phyloP scores from a whole-genome alignment of 768 basidiomycete species.

The Kwoniella botswanensis region DNA sequence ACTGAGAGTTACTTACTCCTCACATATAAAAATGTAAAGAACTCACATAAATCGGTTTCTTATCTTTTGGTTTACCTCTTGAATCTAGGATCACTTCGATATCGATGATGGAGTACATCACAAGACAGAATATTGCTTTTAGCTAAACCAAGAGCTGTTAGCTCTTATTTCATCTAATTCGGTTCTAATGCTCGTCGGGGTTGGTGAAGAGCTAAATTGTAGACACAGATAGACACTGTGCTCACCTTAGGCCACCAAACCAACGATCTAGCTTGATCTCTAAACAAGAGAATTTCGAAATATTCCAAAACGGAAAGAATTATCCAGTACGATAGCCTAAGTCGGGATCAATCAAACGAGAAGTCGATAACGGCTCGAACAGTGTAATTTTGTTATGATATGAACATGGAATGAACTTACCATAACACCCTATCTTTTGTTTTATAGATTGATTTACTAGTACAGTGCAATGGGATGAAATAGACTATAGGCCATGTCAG shows the following conservation, averaged over 20 bases:
- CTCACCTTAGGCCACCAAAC: conserved; percentile 47
- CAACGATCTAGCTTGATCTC: conserved; percentile 29
- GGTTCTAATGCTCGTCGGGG: too few relatives aligned
- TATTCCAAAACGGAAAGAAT: conserved; percentile 41
- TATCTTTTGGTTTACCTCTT: conserved; percentile 23
- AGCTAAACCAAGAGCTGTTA: conserved; percentile 17
- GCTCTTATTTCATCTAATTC: background rate
- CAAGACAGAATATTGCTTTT: conserved; percentile 36
- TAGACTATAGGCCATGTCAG: conserved; percentile 36
- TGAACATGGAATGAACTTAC: conserved; percentile 16
- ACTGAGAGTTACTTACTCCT: background rate
- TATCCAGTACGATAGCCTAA: conserved; percentile 41
- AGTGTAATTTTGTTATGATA: background rate
- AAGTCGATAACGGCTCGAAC: background rate
- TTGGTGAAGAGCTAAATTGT: too few relatives aligned
- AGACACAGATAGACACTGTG: background rate
- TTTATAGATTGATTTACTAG: conserved; percentile 22
- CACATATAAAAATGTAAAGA: background rate
- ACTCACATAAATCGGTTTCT: conserved; percentile 29
- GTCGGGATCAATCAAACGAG: background rate
- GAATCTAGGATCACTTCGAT: conserved; percentile 16
- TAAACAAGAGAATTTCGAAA: conserved; percentile 39
- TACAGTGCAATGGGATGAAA: conserved; percentile 32
- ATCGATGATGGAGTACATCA: conserved; percentile 30
- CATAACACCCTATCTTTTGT: conserved; percentile 29